Evolutionary conservation across 306 rosid genomes (phyloP).

Genomic region (Lablab purpureus): DNA sequence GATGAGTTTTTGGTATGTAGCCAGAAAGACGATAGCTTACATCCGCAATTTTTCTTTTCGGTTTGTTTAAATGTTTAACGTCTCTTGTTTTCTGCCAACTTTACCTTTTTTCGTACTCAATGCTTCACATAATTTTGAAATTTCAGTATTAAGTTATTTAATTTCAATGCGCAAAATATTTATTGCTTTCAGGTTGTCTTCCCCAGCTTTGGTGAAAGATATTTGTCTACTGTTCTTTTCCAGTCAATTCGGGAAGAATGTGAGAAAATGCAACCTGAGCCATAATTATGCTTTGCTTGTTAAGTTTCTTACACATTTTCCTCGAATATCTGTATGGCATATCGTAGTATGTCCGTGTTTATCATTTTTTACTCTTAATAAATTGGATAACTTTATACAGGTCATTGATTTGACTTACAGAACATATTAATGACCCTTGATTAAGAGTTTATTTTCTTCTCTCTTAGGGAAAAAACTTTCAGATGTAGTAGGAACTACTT

Average conservation of each 20-base stretch:
- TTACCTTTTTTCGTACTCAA: not conserved
- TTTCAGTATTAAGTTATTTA: not conserved
- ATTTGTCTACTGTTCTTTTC: constrained; percentile 81
- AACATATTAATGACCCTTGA: constrained; percentile 37
- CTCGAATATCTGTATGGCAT: constrained; percentile 32
- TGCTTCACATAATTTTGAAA: constrained; percentile 10
- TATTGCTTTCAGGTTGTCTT: constrained; percentile 72
- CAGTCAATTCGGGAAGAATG: constrained; percentile 93
- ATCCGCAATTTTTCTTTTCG: not conserved
- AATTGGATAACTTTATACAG: constrained; percentile 17
- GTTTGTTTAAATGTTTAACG: not conserved
- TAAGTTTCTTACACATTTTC: constrained; percentile 30
- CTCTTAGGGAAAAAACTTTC: constrained; percentile 1
- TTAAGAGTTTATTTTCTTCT: not conserved
- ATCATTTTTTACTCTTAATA: constrained; percentile 44
- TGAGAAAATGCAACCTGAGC: constrained; percentile 93
- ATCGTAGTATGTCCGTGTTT: constrained; percentile 21
- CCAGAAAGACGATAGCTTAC: not conserved
- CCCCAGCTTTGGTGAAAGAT: constrained; percentile 95
- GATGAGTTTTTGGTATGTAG: not conserved
- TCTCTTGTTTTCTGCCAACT: not conserved
- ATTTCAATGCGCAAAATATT: constrained; percentile 13
- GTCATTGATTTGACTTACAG: constrained; percentile 25
- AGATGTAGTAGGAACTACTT: not conserved
- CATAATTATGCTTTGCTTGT: constrained; percentile 51